Base-by-base conservation (phyloP, 306 rosid genomes). In the Ochetophila trinervis region DNA sequence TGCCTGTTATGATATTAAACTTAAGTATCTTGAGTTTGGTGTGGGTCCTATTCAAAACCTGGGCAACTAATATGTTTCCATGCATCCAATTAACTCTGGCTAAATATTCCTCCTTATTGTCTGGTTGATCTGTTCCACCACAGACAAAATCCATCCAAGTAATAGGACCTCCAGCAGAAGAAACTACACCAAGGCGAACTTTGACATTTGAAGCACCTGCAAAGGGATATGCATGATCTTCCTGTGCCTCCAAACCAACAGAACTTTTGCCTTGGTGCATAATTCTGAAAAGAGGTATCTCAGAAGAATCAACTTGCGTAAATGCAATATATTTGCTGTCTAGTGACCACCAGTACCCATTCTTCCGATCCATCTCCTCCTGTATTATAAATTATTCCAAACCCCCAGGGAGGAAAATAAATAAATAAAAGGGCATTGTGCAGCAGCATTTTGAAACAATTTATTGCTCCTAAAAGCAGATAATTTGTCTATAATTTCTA, bases 361-460 rank as follows among this genome's bases (percentile, higher is more conserved):
- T 81, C 79, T 90, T 93, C 56, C 99, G 77, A 45, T 93, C 96
- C 97, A 93, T 93, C 86, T 93, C 99, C 83, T 93, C 99, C 99
- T 93, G 88, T 56, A 76, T 75, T 68, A 60, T 81, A 48, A 32
- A 78, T 74, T 57, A 63, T 18, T 47, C 16, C 52, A 53, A 76
- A 69, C 55, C 56, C 59, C 56, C 23, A 40, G 53, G n/a, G n/a
- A n/a, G n/a, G n/a, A 56, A 20, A 42, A 56, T 20, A 47, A 55
- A 48, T 34, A 30, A 69, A 54, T 17, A 60, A 61, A 22, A 53
- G 24, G 67, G 62, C 24, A 66, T 66, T 14, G 10, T 21, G 21
- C 6, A 19, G 35, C 47, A 37, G 24, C 49, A 30, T 49, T 18
- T 5, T n/a, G n/a, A 40, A 36, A 3, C 10, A 50, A 4, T 8